Evolutionary conservation across 164 flowering plant species (phyloP).

Genomic region (Annona cherimola): DNA sequence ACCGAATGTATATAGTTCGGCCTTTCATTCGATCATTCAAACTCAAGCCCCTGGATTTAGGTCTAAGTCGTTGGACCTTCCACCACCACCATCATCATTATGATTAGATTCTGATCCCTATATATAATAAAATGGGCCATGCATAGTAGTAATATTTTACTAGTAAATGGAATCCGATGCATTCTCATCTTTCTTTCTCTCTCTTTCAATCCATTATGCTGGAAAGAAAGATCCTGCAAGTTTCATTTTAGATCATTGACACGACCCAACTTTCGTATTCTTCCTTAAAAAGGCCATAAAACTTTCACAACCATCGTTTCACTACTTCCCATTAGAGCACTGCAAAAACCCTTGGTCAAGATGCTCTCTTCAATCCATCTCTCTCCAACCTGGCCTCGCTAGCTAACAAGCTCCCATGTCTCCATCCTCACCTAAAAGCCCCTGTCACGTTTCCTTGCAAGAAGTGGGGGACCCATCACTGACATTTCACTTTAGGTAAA

Average conservation of each 20-base stretch:
- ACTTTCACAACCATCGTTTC: background rate
- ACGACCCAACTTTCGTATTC: background rate
- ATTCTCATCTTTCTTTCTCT: background rate
- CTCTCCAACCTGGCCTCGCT: background rate
- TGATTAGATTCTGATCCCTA: too few relatives aligned
- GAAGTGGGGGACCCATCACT: background rate
- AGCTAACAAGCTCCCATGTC: background rate
- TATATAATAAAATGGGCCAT: too few relatives aligned
- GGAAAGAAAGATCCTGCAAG: background rate
- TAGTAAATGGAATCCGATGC: slow-evolving; percentile 9
- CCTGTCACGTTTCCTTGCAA: background rate
- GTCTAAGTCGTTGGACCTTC: too few relatives aligned
- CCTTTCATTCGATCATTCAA: too few relatives aligned
- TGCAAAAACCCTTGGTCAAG: background rate
- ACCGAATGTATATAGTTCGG: too few relatives aligned
- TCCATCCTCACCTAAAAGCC: background rate
- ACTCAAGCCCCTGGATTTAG: too few relatives aligned
- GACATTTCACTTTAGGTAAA: background rate
- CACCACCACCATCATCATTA: too few relatives aligned
- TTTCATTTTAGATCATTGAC: background rate
- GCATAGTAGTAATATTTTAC: too few relatives aligned
- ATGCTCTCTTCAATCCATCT: background rate
- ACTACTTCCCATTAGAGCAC: background rate
- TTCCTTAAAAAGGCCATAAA: background rate
- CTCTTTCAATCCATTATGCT: background rate